A percentile compares a stretch with the other conserved stretches of the same genome.
These are phyloP conservation scores for Orbilia ellipsospora DNA, from an alignment of 2,329 filamentous ascomycete genomes.

Conservation along the genomic window DNA sequence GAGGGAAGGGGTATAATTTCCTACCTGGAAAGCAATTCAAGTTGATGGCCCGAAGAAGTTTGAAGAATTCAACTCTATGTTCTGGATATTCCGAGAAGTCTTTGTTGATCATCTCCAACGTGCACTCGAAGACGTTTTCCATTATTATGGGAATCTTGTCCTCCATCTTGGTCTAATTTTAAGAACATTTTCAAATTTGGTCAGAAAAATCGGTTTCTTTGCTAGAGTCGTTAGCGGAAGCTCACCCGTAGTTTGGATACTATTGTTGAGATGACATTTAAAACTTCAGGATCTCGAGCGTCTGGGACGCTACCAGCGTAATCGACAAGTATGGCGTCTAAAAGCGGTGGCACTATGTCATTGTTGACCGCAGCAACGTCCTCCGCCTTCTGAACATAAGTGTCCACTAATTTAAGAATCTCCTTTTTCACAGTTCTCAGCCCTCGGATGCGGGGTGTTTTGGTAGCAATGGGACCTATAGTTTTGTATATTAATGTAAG, in stretches of 20 bases:
- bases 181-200: slow-evolving; percentile 66
- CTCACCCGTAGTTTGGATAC: slow-evolving; percentile 95
- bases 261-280: slow-evolving; percentile 97
- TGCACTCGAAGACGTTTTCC: slow-evolving; percentile 98
- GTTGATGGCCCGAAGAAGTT: slow-evolving; percentile 94
- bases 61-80: slow-evolving; percentile 99
- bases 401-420: slow-evolving; percentile 97
- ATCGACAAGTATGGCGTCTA: slow-evolving; percentile 92
- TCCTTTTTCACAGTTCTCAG: slow-evolving; percentile 99
- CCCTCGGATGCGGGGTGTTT: slow-evolving; percentile 95
- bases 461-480: slow-evolving; percentile 87
- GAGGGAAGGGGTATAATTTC: slow-evolving; percentile 30
- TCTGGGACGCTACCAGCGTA: slow-evolving; percentile 98
- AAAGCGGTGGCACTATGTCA: slow-evolving; percentile 93
- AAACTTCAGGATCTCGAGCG: slow-evolving; percentile 92
- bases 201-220: slow-evolving; percentile 16
- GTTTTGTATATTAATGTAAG: not conserved
- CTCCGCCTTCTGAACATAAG: slow-evolving; percentile 97
- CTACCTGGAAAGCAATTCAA: slow-evolving; percentile 90
- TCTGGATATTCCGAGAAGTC: slow-evolving; percentile 99
- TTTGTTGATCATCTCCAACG: slow-evolving; percentile 99
- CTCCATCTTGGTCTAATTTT: slow-evolving; percentile 77
- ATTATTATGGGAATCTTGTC: slow-evolving; percentile 97
- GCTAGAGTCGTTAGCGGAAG: slow-evolving; percentile 65
- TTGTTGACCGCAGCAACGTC: slow-evolving; percentile 91